Evolutionary conservation across 306 rosid genomes (phyloP), one percentile per base, ranked within the genome.

Genomic region (Boehmeria nivea): DNA sequence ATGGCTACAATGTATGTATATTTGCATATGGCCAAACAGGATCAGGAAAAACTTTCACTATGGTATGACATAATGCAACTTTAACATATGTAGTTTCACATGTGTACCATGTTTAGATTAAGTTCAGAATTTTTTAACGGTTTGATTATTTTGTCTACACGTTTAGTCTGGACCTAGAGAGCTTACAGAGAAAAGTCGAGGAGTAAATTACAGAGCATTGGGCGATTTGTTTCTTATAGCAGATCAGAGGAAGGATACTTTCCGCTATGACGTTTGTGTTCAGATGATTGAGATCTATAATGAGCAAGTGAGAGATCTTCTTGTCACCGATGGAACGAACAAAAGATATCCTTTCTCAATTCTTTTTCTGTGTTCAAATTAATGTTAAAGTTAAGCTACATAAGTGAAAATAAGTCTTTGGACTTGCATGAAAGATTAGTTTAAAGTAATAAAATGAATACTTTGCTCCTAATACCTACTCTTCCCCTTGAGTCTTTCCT

Each of bases 211-310:
- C 71, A 78, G 98, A 73, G 95, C 98, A 37, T 72, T 90, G 57
- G 80, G 98, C 43, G 94, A 90, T 79, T 73, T 90, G 77, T 90
- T 90, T 72, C 68, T 51, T 26, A 74, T 82, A 49, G 94, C 95
- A 59, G 82, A 78, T 67, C 91, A 84, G 75, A 80, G 98, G 71
- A 82, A 53, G 59, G 94, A 86, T 57, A 82, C 91, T 57, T 86
- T 86, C 47, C 69, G 46, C 67, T 86, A 86, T 43, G 88, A 86
- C 50, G 91, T 90, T 63, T 82, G 84, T 17, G 95, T 90, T 46
- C 98, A 90, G 72, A 90, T 90, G 98, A 87, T 90, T 66, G 98
- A 90, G 80, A 90, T 90, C 53, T 90, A 90, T 54, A 90, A 90
- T 3, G 98, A 90, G 80, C 98, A 86, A 90, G 98, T 90, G 60